phyloP scores from a whole-genome alignment of 2,329 filamentous ascomycete species.

The Corinectria fuckeliana region DNA sequence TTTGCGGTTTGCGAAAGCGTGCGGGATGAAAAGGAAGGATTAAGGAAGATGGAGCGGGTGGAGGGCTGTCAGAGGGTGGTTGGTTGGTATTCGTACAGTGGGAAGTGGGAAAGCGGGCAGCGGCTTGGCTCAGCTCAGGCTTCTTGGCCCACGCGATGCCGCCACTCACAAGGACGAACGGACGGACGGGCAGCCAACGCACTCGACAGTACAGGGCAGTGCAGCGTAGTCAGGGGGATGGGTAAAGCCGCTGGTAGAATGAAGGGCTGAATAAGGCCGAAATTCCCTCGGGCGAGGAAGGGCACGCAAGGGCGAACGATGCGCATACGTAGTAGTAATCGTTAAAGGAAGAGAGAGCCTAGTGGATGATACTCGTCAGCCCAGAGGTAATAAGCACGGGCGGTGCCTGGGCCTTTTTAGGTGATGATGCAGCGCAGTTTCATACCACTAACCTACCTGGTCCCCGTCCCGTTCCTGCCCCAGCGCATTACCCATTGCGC shows the following conservation, averaged over 20 bases:
- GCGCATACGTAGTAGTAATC: too few relatives aligned
- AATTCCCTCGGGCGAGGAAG: background rate
- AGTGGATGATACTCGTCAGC: background rate
- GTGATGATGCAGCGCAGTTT: slow-evolving; percentile 10
- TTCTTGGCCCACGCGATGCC: slow-evolving; percentile 28
- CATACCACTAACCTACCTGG: too few relatives aligned
- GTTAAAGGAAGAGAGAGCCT: background rate
- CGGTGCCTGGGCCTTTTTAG: background rate
- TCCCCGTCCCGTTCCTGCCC: background rate
- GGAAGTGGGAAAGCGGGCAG: background rate
- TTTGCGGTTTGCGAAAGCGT: background rate
- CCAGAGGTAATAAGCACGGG: background rate
- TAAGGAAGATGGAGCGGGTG: slow-evolving; percentile 18
- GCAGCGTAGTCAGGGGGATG: background rate
- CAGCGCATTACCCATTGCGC: background rate
- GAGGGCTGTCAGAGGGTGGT: slow-evolving; percentile 19
- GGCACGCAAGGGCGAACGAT: background rate
- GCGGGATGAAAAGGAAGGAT: slow-evolving; percentile 6
- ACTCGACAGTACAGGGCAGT: background rate
- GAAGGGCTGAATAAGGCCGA: background rate
- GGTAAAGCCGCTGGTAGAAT: background rate
- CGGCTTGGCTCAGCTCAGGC: slow-evolving; percentile 8
- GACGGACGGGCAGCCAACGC: background rate
- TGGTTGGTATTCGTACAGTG: slow-evolving; percentile 20
- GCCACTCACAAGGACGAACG: slow-evolving; percentile 19